Conservation (phyloP, 257 asterid genomes). For the Misopates orontium region DNA sequence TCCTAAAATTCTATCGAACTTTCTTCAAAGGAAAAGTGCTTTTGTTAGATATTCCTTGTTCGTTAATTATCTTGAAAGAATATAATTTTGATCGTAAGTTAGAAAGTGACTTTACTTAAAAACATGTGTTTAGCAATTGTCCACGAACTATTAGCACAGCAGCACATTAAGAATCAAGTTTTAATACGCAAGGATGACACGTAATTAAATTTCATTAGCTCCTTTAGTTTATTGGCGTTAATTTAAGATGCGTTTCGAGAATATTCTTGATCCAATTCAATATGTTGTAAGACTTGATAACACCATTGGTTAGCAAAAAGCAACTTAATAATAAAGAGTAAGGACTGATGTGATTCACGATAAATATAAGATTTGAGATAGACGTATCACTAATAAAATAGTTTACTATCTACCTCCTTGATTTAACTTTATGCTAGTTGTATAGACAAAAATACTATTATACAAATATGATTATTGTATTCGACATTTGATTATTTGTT, state of each 20-base stretch:
- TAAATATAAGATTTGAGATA: too few relatives aligned
- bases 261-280: neutral
- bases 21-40: conserved; percentile 32
- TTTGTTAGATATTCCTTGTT: conserved; percentile 16
- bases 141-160: conserved; percentile 15
- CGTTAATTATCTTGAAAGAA: conserved; percentile 16
- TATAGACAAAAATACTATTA: too few relatives aligned
- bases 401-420: too few relatives aligned
- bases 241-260: neutral
- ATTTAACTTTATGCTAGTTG: too few relatives aligned
- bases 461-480: too few relatives aligned
- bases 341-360: neutral
- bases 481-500: too few relatives aligned
- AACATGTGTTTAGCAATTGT: conserved; percentile 21
- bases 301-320: too few relatives aligned
- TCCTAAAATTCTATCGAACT: conserved; percentile 42
- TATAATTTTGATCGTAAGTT: conserved; percentile 6
- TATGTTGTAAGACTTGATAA: too few relatives aligned
- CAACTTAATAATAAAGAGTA: neutral
- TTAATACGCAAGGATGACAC: conserved; percentile 1
- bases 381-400: too few relatives aligned
- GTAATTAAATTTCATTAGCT: neutral
- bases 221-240: neutral
- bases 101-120: conserved; percentile 28
- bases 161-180: conserved; percentile 5